These are phyloP conservation scores for Tetrastigma voinierianum DNA, from an alignment of 164 flowering plant genomes.

Conservation along the genomic window DNA sequence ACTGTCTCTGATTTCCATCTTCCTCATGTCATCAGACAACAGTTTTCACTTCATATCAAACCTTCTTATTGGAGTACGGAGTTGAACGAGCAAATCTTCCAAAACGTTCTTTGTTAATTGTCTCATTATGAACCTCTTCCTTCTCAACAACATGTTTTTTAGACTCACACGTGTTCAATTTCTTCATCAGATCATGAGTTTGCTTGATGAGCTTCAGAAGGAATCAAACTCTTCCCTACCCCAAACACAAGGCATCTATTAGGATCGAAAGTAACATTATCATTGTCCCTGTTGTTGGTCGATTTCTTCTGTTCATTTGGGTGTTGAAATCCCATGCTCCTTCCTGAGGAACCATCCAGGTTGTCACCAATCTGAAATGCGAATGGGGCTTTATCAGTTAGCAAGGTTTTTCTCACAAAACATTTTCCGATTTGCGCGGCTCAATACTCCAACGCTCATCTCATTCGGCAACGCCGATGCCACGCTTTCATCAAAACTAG, in stretches of 20 bases:
- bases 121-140: conserved; percentile 2
- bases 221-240: conserved; percentile 5
- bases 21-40: conserved; percentile 26
- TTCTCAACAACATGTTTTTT: conserved; percentile 10
- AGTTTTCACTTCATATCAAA: too few species aligned
- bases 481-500: conserved; percentile 12
- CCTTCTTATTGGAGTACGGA: too few species aligned
- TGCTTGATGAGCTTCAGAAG: conserved; percentile 2
- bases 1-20: conserved; percentile 29
- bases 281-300: conserved; percentile 21
- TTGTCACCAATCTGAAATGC: conserved; percentile 2
- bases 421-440: background rate
- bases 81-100: too few species aligned
- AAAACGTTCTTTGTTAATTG: conserved; percentile 10
- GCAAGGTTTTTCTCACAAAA: background rate
- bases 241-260: conserved; percentile 3
- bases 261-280: background rate
- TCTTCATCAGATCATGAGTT: conserved; percentile 22
- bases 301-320: conserved; percentile 43
- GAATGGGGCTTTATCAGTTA: background rate
- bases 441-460: conserved; percentile 34
- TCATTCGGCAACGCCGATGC: conserved; percentile 27
- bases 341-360: conserved; percentile 13
- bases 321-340: conserved; percentile 20
- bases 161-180: conserved; percentile 25